Evolutionary conservation across 345 rosid genomes (phyloP).

Genomic region (Citropsis articulata): DNA sequence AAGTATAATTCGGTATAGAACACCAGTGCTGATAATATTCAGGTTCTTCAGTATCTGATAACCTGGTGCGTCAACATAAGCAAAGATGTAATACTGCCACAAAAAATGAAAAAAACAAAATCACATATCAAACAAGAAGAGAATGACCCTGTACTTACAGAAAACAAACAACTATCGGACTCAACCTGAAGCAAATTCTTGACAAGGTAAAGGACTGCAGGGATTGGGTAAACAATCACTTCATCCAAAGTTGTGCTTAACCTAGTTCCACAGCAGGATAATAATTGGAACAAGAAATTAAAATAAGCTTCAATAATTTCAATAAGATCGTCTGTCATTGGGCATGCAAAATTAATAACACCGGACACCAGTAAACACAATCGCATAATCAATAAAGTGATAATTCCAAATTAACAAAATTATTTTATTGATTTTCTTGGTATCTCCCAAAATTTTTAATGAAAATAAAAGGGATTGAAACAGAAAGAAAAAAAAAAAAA

Average conservation of each 20-base stretch:
- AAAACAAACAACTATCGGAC: constrained; percentile 9
- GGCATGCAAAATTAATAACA: neutral
- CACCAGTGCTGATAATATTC: constrained; percentile 92
- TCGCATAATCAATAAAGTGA: neutral
- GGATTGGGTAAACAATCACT: constrained; percentile 88
- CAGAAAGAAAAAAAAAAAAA: neutral
- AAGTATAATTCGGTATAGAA: constrained; percentile 84
- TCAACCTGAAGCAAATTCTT: constrained; percentile 95
- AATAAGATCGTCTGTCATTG: neutral
- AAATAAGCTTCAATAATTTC: neutral
- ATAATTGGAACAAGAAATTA: neutral
- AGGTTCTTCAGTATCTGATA: constrained; percentile 97
- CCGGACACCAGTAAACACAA: neutral
- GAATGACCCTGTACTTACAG: neutral
- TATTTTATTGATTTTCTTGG: neutral
- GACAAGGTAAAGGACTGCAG: constrained; percentile 89
- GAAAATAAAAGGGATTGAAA: neutral
- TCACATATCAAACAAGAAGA: neutral
- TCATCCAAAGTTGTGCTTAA: constrained; percentile 83
- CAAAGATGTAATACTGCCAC: constrained; percentile 93
- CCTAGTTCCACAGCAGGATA: constrained; percentile 42
- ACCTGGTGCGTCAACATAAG: constrained; percentile 96
- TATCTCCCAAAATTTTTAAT: neutral
- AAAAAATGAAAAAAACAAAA: constrained; percentile 9
- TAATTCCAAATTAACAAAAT: neutral